Conservation (phyloP, 371 early-diverging fungal species). For the Dentiscutata heterogama region DNA sequence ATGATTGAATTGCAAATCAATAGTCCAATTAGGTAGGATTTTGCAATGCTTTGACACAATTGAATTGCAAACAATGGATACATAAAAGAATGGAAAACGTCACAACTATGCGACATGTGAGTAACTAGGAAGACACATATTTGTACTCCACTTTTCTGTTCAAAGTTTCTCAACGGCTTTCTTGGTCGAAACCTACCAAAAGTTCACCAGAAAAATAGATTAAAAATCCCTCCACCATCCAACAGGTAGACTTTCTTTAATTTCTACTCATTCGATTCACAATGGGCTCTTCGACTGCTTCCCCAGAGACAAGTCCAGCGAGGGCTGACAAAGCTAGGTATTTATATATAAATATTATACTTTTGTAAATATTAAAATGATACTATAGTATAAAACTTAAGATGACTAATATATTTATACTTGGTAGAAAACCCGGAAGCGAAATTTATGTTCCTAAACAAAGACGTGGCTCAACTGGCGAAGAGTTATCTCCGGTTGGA, state of each 20-base stretch:
- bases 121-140: neutral
- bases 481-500: conserved; percentile 20
- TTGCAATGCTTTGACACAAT: neutral
- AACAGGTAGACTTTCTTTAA: conserved; percentile 47
- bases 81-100: neutral
- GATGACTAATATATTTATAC: neutral
- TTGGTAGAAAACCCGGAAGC: conserved; percentile 25
- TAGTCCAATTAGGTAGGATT: too few relatives aligned
- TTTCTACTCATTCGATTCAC: conserved; percentile 44
- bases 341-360: neutral
- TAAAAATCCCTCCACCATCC: conserved; percentile 28
- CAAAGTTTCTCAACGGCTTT: conserved; percentile 34
- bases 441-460: conserved; percentile 18
- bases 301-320: conserved; percentile 44
- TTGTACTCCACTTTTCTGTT: neutral
- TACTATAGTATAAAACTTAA: neutral
- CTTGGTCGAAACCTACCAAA: conserved; percentile 39
- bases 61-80: conserved; percentile 13
- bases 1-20: too few relatives aligned
- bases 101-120: conserved; percentile 16
- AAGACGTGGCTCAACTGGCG: neutral
- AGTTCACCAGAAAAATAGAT: conserved; percentile 34
- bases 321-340: conserved; percentile 41
- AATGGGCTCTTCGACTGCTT: conserved; percentile 43
- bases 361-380: neutral